Percentiles rank a stretch among this genome's conserved stretches.
Conservation (phyloP, 2,329 filamentous ascomycete species). For the Colletotrichum sp. region DNA sequence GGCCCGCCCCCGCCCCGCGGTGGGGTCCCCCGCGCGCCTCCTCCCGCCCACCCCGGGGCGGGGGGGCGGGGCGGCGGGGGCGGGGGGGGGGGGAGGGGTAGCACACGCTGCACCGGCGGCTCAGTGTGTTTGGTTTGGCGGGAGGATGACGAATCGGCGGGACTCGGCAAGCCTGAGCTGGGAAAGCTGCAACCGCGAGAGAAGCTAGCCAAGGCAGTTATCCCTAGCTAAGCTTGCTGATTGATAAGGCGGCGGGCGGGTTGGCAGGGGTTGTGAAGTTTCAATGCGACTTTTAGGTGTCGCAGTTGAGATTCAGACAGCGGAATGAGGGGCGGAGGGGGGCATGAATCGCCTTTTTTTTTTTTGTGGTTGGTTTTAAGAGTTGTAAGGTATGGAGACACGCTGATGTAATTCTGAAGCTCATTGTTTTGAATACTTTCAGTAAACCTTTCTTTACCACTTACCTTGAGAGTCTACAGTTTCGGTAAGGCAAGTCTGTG, state of each 20-base stretch:
- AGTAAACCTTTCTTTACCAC: not conserved
- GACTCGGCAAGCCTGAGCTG: not conserved
- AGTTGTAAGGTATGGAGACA: not conserved
- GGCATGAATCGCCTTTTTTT: not conserved
- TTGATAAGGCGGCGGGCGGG: conserved; percentile 7
- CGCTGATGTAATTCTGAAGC: not conserved
- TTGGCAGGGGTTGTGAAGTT: conserved; percentile 6
- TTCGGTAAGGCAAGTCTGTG: not conserved
- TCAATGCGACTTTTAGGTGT: conserved; percentile 6
- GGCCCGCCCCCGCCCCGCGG: too few species aligned
- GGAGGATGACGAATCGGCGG: conserved; percentile 16
- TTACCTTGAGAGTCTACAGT: not conserved
- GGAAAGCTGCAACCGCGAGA: not conserved
- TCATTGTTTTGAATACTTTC: not conserved
- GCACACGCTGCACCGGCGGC: not conserved
- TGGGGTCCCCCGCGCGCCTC: too few species aligned
- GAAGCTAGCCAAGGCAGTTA: not conserved
- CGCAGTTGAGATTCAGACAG: not conserved
- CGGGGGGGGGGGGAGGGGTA: not conserved
- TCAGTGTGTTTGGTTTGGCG: not conserved
- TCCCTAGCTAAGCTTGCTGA: not conserved
- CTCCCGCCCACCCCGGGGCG: too few species aligned
- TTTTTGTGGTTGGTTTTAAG: not conserved
- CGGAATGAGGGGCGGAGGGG: not conserved
- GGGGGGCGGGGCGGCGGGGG: too few species aligned